Percentiles rank a stretch among this genome's conserved stretches.
Evolutionary conservation across 164 flowering plant genomes (phyloP).

Genomic region (Liquidambar formosana): DNA sequence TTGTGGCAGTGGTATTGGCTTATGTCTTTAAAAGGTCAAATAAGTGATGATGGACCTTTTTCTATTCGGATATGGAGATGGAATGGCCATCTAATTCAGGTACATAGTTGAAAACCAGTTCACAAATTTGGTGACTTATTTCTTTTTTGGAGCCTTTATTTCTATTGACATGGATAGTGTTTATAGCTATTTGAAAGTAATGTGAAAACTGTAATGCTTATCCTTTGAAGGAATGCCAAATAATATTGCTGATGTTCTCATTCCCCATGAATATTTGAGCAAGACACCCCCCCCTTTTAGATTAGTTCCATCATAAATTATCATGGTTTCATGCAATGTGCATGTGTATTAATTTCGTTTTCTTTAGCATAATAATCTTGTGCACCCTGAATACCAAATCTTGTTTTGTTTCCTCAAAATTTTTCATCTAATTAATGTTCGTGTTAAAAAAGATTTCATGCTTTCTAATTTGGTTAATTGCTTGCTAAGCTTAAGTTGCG

Average conservation of each 20-base stretch:
- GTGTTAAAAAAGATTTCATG: not conserved
- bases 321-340: too few relatives aligned
- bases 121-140: constrained; percentile 2
- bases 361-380: too few relatives aligned
- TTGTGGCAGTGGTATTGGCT: constrained; percentile 82
- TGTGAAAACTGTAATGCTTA: too few relatives aligned
- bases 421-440: not conserved
- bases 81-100: constrained; percentile 79
- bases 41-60: constrained; percentile 26
- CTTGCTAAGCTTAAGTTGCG: not conserved
- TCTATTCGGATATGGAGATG: constrained; percentile 74
- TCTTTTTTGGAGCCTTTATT: not conserved
- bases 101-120: constrained; percentile 22
- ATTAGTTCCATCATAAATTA: too few relatives aligned
- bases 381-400: too few relatives aligned
- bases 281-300: too few relatives aligned
- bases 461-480: not conserved
- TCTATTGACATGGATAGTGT: not conserved
- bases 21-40: constrained; percentile 55
- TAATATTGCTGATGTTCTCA: too few relatives aligned
- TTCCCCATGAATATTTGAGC: too few relatives aligned
- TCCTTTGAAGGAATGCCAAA: too few relatives aligned
- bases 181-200: not conserved
- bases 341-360: too few relatives aligned
- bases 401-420: too few relatives aligned